A percentile compares a stretch with the other conserved stretches of the same genome.
phyloP scores from a whole-genome alignment of 495 filamentous ascomycete species.

The Letharia lupina region DNA sequence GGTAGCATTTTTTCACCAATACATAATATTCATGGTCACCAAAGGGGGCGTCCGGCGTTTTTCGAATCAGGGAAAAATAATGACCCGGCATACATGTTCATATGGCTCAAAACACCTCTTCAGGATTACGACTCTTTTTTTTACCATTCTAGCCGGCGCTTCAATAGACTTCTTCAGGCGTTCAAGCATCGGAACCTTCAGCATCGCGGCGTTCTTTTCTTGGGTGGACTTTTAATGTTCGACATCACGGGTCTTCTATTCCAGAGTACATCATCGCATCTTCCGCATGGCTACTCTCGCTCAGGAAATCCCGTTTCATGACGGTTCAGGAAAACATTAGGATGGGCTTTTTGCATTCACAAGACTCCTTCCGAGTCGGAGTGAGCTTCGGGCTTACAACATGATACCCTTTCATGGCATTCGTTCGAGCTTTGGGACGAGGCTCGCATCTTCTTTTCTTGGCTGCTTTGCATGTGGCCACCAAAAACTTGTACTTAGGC shows the following conservation, averaged over 20 bases:
- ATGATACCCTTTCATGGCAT: constrained; percentile 22
- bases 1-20: background rate
- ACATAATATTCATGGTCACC: constrained; percentile 11
- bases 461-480: constrained; percentile 14
- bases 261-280: constrained; percentile 1
- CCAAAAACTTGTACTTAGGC: constrained; percentile 11
- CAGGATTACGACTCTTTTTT: constrained; percentile 13
- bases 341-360: constrained; percentile 7
- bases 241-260: background rate
- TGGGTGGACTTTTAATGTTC: constrained; percentile 1
- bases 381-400: constrained; percentile 18
- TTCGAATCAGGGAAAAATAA: constrained; percentile 5
- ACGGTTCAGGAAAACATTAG: constrained; percentile 5
- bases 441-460: constrained; percentile 8
- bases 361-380: constrained; percentile 4
- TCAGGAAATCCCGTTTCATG: background rate
- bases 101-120: background rate
- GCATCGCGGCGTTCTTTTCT: constrained; percentile 12
- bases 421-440: constrained; percentile 12
- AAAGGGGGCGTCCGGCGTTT: constrained; percentile 7
- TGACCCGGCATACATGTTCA: constrained; percentile 9
- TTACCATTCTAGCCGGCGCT: constrained; percentile 11
- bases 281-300: constrained; percentile 13
- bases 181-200: constrained; percentile 7
- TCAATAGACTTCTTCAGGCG: constrained; percentile 16